These are phyloP conservation scores for Thymus quinquecostatus DNA, from an alignment of 257 asterid genomes.

Conservation along the genomic window DNA sequence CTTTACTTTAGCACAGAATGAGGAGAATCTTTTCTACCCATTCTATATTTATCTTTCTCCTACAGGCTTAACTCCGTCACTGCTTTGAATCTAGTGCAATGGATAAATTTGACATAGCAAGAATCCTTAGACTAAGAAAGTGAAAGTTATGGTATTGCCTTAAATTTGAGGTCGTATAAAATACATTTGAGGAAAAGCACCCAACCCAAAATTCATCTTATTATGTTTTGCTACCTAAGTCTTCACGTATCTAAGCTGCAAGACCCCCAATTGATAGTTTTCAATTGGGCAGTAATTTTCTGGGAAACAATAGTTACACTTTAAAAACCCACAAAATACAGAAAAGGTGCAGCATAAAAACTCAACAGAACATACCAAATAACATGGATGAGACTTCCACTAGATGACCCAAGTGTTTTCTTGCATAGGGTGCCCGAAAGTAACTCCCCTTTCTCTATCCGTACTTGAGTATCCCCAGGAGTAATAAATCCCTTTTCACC, in stretches of 20 bases:
- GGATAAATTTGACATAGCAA: neutral
- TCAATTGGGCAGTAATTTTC: neutral
- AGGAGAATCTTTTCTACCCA: too few species aligned
- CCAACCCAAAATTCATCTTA: neutral
- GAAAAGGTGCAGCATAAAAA: slow-evolving; percentile 1
- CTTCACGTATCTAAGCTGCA: neutral
- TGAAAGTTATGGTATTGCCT: neutral
- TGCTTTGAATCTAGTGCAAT: neutral
- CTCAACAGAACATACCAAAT: slow-evolving; percentile 62
- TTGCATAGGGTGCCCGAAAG: slow-evolving; percentile 96
- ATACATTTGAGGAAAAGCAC: neutral
- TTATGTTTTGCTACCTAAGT: neutral
- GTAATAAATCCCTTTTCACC: slow-evolving; percentile 80
- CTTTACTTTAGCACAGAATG: too few species aligned
- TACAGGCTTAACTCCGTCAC: too few species aligned
- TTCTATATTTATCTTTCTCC: too few species aligned
- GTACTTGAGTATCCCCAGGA: slow-evolving; percentile 98
- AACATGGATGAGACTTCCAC: slow-evolving; percentile 97
- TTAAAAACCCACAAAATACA: slow-evolving; percentile 9
- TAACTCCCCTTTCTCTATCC: slow-evolving; percentile 94
- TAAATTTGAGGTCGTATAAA: neutral
- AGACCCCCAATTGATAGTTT: neutral
- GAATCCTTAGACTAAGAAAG: neutral
- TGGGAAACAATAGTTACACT: neutral
- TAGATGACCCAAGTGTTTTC: slow-evolving; percentile 95